Evolutionary conservation across 306 rosid species (phyloP), one percentile per base, ranked within the genome.

Genomic region (Medicago truncatula): DNA sequence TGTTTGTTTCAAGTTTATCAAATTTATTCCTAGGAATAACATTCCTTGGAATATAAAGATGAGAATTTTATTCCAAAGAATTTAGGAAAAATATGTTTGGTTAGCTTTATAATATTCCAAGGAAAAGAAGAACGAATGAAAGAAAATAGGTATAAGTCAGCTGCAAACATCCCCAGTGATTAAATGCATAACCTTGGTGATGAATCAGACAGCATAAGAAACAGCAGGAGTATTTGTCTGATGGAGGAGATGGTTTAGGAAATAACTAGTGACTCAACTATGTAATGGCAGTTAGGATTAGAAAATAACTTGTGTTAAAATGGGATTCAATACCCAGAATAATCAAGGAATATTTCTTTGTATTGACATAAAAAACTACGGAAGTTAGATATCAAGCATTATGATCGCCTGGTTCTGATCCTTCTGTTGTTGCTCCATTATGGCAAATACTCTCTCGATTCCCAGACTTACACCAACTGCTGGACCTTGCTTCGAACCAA

Each of bases 391-490:
- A 52, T 43, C 66, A 65, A 77, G 61, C 15, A 46, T 75, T 80
- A 78, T 65, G 62, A 62, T 80, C 47, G 92, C 98, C 97, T 95
- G 87, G 53, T 86, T 90, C 80, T 83, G 92, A 78, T 83, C 90
- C 77, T 85, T 86, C 76, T 88, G 84, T 9, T 77, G 82, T 77
- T 89, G 92, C 81, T 95, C 98, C 97, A 92, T 87, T 76, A 95
- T 95, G 69, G 88, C 76, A 86, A 95, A 90, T 60, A 95, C 97
- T 67, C 97, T 91, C 78, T 92, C 97, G 23, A 95, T 95, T 85
- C 98, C 98, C 78, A 95, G 93, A 78, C 98, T 95, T n/a, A 90
- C 85, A 75, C 98, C 98, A 83, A 95, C 93, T 40, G 98, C 92
- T 73, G 93, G 97, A 75, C 89, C 91, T 82, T 85, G 92, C 88